Evolutionary conservation across 441 rosid genomes (phyloP).

Genomic region (Populus hybrid): DNA sequence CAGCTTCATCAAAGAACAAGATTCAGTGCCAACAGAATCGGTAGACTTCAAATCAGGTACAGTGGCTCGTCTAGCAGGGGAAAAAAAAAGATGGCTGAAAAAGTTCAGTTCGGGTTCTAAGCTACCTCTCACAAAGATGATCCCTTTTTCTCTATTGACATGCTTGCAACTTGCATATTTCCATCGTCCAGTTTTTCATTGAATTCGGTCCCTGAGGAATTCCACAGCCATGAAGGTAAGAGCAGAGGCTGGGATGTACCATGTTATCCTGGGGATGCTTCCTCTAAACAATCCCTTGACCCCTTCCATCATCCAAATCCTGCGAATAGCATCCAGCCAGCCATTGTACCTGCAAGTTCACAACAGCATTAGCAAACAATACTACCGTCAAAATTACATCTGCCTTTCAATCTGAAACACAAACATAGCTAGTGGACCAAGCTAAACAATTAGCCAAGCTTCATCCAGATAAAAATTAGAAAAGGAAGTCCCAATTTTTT

Average conservation of each 20-base stretch:
- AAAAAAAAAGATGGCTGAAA: background rate
- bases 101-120: background rate
- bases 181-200: constrained; percentile 34
- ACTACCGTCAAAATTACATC: background rate
- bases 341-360: constrained; percentile 57
- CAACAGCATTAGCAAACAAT: background rate
- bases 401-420: background rate
- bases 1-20: background rate
- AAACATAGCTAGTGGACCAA: background rate
- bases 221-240: constrained; percentile 97
- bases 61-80: background rate
- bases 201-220: constrained; percentile 66
- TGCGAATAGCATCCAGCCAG: constrained; percentile 68
- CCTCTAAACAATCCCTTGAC: constrained; percentile 73
- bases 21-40: background rate
- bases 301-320: constrained; percentile 73
- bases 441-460: background rate
- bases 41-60: background rate
- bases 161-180: constrained; percentile 24
- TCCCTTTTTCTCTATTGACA: constrained; percentile 56
- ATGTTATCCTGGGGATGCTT: constrained; percentile 83
- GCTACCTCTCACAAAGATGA: constrained; percentile 44
- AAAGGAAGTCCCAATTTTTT: background rate
- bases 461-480: background rate
- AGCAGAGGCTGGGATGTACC: constrained; percentile 97